These are phyloP conservation scores for Exobasidium rhododendri DNA, from an alignment of 1,284 basidiomycete genomes.

Conservation along the genomic window DNA sequence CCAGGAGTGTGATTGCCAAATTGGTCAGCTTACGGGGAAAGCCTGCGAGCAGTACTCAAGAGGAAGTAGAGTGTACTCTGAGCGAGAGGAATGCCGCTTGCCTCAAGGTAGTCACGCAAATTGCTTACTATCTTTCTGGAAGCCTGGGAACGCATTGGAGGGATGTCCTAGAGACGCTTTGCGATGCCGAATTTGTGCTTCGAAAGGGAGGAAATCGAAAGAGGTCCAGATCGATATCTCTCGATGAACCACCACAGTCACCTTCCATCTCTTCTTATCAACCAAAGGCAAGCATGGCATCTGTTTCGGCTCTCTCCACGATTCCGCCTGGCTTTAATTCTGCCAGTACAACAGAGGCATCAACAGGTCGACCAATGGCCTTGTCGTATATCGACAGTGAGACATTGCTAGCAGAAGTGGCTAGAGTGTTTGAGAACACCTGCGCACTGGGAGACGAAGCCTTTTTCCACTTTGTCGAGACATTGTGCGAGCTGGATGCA, in stretches of 20 bases:
- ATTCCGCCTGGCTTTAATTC: constrained; percentile 18
- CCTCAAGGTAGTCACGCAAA: constrained; percentile 74
- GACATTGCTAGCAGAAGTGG: constrained; percentile 24
- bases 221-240: neutral
- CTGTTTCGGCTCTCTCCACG: constrained; percentile 10
- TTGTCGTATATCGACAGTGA: constrained; percentile 17
- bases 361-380: constrained; percentile 2
- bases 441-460: constrained; percentile 72
- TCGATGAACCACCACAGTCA: neutral
- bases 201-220: neutral
- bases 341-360: constrained; percentile 5
- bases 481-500: constrained; percentile 77
- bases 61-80: constrained; percentile 7
- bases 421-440: constrained; percentile 57
- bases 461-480: constrained; percentile 75
- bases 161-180: constrained; percentile 68
- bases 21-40: neutral
- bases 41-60: neutral
- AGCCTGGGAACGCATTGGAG: constrained; percentile 86
- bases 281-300: constrained; percentile 11
- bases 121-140: constrained; percentile 76
- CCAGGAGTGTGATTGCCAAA: constrained; percentile 48
- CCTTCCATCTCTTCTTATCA: neutral
- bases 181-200: constrained; percentile 29
- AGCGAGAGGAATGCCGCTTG: constrained; percentile 79